phyloP scores from a whole-genome alignment of 495 filamentous ascomycete genomes.

The Zalerion maritima region DNA sequence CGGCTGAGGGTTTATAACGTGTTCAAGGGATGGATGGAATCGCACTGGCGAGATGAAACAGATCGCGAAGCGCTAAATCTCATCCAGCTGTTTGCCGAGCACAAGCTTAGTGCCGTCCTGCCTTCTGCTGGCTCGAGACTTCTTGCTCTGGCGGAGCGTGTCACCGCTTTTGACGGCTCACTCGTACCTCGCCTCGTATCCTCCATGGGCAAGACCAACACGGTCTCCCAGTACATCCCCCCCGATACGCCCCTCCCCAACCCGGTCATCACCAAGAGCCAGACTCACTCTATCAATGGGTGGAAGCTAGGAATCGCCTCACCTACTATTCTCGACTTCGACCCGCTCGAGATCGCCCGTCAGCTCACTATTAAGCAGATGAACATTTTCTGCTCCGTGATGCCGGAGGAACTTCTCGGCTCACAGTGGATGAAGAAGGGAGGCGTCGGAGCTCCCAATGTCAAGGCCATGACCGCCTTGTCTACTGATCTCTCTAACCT shows the following conservation, averaged over 20 bases:
- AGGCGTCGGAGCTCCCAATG: constrained; percentile 70
- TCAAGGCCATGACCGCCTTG: constrained; percentile 83
- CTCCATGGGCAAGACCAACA: constrained; percentile 76
- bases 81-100: constrained; percentile 66
- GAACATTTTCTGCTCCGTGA: constrained; percentile 80
- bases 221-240: constrained; percentile 50
- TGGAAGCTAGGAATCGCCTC: constrained; percentile 56
- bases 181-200: constrained; percentile 78
- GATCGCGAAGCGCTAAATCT: constrained; percentile 60
- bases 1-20: constrained; percentile 88
- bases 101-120: constrained; percentile 47
- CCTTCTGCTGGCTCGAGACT: constrained; percentile 70
- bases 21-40: constrained; percentile 95
- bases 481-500: constrained; percentile 86
- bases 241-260: constrained; percentile 56
- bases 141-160: constrained; percentile 63
- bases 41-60: constrained; percentile 75
- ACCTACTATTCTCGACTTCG: constrained; percentile 80
- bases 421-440: constrained; percentile 85
- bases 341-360: constrained; percentile 79
- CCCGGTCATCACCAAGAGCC: constrained; percentile 59
- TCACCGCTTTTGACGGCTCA: constrained; percentile 58
- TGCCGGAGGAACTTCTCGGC: constrained; percentile 85
- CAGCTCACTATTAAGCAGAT: constrained; percentile 93
- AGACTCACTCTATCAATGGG: constrained; percentile 53